Conservation (phyloP, 257 asterid genomes). For the Nicotiana benthamiana region DNA sequence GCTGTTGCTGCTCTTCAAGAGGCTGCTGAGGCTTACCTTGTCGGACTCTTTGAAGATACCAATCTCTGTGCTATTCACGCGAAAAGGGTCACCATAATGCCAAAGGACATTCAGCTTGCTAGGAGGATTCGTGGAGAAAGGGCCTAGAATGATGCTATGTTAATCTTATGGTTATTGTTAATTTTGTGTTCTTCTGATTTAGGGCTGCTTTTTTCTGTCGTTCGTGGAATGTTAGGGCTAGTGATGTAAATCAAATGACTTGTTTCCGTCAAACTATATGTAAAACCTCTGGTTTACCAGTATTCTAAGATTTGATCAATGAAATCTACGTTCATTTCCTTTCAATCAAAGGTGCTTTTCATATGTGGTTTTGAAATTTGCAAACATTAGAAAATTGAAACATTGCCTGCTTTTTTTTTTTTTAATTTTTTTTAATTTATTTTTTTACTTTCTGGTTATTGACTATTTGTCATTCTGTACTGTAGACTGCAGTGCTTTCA, state of each 20-base stretch:
- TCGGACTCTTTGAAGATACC: too few relatives aligned
- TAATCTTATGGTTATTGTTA: neutral
- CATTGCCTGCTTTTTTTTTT: too few relatives aligned
- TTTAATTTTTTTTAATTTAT: too few relatives aligned
- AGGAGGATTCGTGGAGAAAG: constrained; percentile 63
- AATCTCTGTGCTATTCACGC: too few relatives aligned
- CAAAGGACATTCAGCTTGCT: constrained; percentile 65
- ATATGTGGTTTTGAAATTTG: too few relatives aligned
- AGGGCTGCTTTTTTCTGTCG: neutral
- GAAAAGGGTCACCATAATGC: constrained; percentile 47
- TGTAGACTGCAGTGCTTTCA: too few relatives aligned
- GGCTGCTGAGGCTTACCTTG: too few relatives aligned
- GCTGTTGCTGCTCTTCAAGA: too few relatives aligned
- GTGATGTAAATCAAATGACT: neutral
- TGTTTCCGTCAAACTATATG: neutral
- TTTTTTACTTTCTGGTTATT: too few relatives aligned
- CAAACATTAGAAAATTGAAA: too few relatives aligned
- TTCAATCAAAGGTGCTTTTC: neutral
- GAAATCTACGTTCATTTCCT: neutral
- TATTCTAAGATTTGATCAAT: neutral
- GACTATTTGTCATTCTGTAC: too few relatives aligned
- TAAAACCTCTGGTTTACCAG: neutral
- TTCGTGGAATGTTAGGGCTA: neutral
- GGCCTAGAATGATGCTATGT: constrained; percentile 28
- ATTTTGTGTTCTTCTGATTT: neutral